Conservation (phyloP, 805 yeast genomes). For the baker's yeast (Saccharomyces cerevisiae) region DNA sequence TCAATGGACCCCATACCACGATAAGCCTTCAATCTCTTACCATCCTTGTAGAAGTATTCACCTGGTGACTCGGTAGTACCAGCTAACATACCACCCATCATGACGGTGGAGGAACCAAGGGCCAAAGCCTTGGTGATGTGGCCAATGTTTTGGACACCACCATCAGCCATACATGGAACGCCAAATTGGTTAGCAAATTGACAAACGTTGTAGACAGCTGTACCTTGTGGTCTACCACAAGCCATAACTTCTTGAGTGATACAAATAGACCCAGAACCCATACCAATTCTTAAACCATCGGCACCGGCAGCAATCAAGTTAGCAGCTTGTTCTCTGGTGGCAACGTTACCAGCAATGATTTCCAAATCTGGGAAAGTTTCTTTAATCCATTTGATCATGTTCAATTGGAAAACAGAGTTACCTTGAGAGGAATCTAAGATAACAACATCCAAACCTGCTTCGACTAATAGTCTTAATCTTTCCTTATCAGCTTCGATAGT, state of each 20-base stretch:
- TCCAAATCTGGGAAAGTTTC: slow-evolving; percentile 66
- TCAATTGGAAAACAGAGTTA: slow-evolving; percentile 88
- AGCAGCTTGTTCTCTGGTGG: slow-evolving; percentile 98
- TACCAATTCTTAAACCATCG: slow-evolving; percentile 96
- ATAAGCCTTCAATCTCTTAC: slow-evolving; percentile 92
- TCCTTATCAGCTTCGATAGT: slow-evolving; percentile 82
- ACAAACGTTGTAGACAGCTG: slow-evolving; percentile 91
- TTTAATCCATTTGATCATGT: slow-evolving; percentile 91
- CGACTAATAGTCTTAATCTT: slow-evolving; percentile 77
- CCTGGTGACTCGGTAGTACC: slow-evolving; percentile 99
- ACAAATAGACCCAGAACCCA: slow-evolving; percentile 99
- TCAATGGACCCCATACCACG: slow-evolving; percentile 99
- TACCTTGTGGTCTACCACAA: slow-evolving; percentile 99
- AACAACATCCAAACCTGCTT: slow-evolving; percentile 95
- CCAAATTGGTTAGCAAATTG: slow-evolving; percentile 93
- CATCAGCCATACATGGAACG: slow-evolving; percentile 98
- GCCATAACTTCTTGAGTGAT: slow-evolving; percentile 99
- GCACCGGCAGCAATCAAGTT: slow-evolving; percentile 90
- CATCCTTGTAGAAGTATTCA: slow-evolving; percentile 94
- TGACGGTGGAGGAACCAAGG: slow-evolving; percentile 91
- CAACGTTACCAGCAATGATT: slow-evolving; percentile 97
- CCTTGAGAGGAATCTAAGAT: slow-evolving; percentile 96
- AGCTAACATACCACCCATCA: slow-evolving; percentile 99
- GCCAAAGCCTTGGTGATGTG: slow-evolving; percentile 96
- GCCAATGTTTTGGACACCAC: slow-evolving; percentile 98